Evolutionary conservation across 139 green algal genomes (phyloP), one percentile per base, ranked within the genome.

Genomic region (Micractinium conductrix): DNA sequence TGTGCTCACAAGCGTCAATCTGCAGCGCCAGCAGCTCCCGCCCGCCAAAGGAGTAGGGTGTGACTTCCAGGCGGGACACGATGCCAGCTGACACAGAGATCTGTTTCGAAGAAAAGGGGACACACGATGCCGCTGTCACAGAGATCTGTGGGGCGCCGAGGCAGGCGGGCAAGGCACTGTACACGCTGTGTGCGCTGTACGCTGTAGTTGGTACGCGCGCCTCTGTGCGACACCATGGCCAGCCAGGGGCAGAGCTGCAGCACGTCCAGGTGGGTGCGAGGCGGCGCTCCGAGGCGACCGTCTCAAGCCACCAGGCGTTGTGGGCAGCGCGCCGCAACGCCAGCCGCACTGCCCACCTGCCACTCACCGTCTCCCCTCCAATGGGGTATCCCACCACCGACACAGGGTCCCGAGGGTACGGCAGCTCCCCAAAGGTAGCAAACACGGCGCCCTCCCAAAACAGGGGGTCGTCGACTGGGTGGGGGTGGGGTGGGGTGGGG

Each of bases 21-120:
- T 97, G 94, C 24, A 98, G 89, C 17, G 92, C 95, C 69, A 99
- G 95, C 48, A 99, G 92, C 87, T 98, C 94, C 14, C 93, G 89
- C 10, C 88, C 84, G 71, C 96, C 96, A 78, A 98, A 95, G 71
- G 88, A 91, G 84, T 99, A 99, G 43, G 92, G 83, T 10, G 95
- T 16, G 19, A 99, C 96, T 88, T 99, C 97, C 58, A 99, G 96
- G 19, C 94, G 86, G 5, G 85, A 93, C 19, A 97, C 93, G 5
- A 97, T 92, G 60, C 94, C 94, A 33, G 48, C 84, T 16, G 93
- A 95, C 1, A 96, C 92, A 14, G 81, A 91, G 38, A 83, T 58
- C 74, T 80, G 73, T n/a, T n/a, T n/a, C n/a, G n/a, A n/a, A n/a
- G n/a, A n/a, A n/a, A n/a, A n/a, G n/a, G n/a, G n/a, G n/a, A n/a